Percentiles rank a stretch among this genome's conserved stretches.
phyloP scores from a whole-genome alignment of 2,329 filamentous ascomycete genomes.

The Daldinia eschscholtzii region DNA sequence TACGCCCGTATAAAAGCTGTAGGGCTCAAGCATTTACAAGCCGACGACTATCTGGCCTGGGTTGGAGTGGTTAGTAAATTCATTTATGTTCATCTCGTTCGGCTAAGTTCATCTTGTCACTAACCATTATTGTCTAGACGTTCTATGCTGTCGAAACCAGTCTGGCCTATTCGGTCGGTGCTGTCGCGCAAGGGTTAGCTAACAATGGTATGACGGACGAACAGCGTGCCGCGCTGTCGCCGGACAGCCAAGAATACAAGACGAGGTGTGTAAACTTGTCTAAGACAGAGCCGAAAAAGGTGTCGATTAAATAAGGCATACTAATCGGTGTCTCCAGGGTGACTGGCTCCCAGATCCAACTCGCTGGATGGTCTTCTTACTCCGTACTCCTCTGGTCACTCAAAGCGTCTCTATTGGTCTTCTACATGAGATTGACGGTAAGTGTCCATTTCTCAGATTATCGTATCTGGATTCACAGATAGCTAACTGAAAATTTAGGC shows the following conservation, averaged over 20 bases:
- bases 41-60: slow-evolving; percentile 55
- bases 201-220: slow-evolving; percentile 68
- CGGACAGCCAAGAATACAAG: slow-evolving; percentile 59
- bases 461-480: not conserved
- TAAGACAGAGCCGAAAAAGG: not conserved
- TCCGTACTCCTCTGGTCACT: slow-evolving; percentile 64
- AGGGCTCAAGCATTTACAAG: slow-evolving; percentile 50
- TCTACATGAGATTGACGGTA: slow-evolving; percentile 65
- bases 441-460: slow-evolving; percentile 12
- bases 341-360: slow-evolving; percentile 64
- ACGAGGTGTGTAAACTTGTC: slow-evolving; percentile 44
- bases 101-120: not conserved
- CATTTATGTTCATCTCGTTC: not conserved
- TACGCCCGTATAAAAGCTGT: slow-evolving; percentile 54
- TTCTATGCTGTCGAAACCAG: slow-evolving; percentile 64
- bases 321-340: slow-evolving; percentile 52
- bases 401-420: slow-evolving; percentile 66
- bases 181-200: slow-evolving; percentile 62
- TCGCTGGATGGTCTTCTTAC: slow-evolving; percentile 68
- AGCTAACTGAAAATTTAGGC: slow-evolving; percentile 48
- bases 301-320: not conserved
- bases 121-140: slow-evolving; percentile 53
- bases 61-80: slow-evolving; percentile 53
- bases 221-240: slow-evolving; percentile 58
- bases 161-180: slow-evolving; percentile 63